These are phyloP conservation scores for Tricholoma saponaceum DNA, from an alignment of 768 basidiomycete genomes.

Conservation along the genomic window DNA sequence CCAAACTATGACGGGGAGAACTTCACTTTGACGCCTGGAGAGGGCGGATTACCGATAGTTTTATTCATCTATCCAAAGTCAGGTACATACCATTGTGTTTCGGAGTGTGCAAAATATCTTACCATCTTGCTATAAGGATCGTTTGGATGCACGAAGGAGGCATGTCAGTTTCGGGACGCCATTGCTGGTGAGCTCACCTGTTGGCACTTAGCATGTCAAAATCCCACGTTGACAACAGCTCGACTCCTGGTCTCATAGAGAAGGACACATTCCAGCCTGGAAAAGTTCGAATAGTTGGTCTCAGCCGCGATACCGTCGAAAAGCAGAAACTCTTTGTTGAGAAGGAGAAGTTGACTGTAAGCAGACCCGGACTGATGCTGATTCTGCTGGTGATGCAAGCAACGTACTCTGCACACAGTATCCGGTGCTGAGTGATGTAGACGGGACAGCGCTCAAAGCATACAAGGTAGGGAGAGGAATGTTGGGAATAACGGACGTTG, in stretches of 20 bases:
- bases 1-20: conserved; percentile 58
- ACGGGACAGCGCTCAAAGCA: conserved; percentile 56
- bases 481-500: conserved; percentile 55
- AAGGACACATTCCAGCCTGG: conserved; percentile 61
- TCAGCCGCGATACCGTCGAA: conserved; percentile 68
- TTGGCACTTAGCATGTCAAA: no score
- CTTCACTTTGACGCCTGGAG: conserved; percentile 58
- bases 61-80: conserved; percentile 80
- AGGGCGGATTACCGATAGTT: conserved; percentile 54
- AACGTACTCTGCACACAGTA: conserved; percentile 40
- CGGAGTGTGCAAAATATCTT: background rate
- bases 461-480: conserved; percentile 67
- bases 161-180: conserved; percentile 80
- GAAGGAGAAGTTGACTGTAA: conserved; percentile 60
- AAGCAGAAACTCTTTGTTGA: conserved; percentile 76
- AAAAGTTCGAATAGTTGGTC: conserved; percentile 65
- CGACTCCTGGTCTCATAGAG: conserved; percentile 32
- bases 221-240: background rate
- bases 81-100: conserved; percentile 33
- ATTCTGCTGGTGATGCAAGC: background rate
- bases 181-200: conserved; percentile 46
- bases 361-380: conserved; percentile 9
- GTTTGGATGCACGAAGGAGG: conserved; percentile 77
- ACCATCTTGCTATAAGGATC: conserved; percentile 40
- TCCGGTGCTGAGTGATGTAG: conserved; percentile 71